Percentiles rank a stretch among this genome's conserved stretches.
phyloP scores from a whole-genome alignment of 306 rosid species.

The Sphenostylis stenocarpa region DNA sequence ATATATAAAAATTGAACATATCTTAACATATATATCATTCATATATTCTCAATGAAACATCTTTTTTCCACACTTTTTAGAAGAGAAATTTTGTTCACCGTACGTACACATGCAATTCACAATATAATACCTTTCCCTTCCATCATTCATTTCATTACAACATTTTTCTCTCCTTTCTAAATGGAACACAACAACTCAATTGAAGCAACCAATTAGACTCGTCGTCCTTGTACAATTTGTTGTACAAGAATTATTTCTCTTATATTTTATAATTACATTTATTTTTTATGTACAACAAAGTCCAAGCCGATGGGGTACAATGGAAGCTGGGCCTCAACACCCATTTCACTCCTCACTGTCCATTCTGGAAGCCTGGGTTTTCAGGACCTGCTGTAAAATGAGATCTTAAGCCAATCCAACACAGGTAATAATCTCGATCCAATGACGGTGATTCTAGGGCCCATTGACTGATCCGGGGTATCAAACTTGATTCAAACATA shows the following conservation, averaged over 20 bases:
- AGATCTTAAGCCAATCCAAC: slow-evolving; percentile 87
- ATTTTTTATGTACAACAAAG: slow-evolving; percentile 20
- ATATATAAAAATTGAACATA: no score
- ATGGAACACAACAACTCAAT: no score
- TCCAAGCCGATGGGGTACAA: neutral
- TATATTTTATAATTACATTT: neutral
- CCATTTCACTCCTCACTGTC: slow-evolving; percentile 9
- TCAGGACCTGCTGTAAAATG: slow-evolving; percentile 47
- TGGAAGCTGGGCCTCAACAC: neutral
- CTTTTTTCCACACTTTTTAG: no score
- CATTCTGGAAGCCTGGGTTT: slow-evolving; percentile 20
- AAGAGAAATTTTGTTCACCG: no score
- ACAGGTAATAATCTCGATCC: slow-evolving; percentile 85
- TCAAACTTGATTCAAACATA: slow-evolving; percentile 89
- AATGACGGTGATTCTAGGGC: slow-evolving; percentile 77
- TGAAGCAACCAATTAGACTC: no score
- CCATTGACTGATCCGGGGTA: slow-evolving; percentile 72
- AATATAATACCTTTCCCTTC: no score
- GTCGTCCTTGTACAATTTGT: neutral
- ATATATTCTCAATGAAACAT: no score
- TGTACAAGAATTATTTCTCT: neutral
- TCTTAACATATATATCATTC: no score
- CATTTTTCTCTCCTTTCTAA: no score
- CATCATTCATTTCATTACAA: no score
- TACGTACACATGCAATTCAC: no score